Evolutionary conservation across 2,329 filamentous ascomycete genomes (phyloP), one percentile per base, ranked within the genome.

Genomic region (Aspergillus sp.): DNA sequence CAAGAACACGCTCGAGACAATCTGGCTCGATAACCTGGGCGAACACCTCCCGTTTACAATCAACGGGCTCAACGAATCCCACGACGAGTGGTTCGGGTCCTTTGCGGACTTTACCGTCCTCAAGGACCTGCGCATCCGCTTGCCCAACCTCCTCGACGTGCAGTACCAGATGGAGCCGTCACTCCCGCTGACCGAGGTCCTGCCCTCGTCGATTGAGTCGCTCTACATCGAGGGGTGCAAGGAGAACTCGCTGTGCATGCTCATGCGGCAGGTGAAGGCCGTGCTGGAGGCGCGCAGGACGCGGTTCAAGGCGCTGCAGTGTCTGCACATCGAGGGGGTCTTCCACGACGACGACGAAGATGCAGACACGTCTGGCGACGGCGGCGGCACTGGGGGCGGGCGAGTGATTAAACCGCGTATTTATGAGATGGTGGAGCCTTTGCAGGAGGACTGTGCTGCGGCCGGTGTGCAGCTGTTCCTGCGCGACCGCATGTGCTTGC

Each of bases 81-180:
- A 69, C 40, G 69, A 72, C 27, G 67, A 70, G 52, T 71, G 68
- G 67, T 69, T 71, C 21, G 69, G 69, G 1, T 62, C 68, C 0
- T 55, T 72, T 19, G 59, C 56, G 15, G 69, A 69, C 12, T 72
- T 71, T 45, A 62, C 59, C 9, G 64, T 57, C 7, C 58, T 72
- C 37, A 63, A 62, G 27, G 66, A 72, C 17, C 19, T 72, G 6
- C 69, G 69, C n/a, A 67, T 71, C 33, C 68, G 69, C 11, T 60
- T 72, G 4, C 59, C 66, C n/a, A 72, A 72, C 50, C 64, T 72
- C 7, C 59, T 72, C 3, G 68, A 72, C 35, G 59, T 71, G 11
- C 66, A 64, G 33, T 70, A 69, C 45, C 64, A 64, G 43, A 50
- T 37, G 11, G 67, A 70, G 15, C 69, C 69, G 3, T 60, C 61